A percentile compares a stretch with the other conserved stretches of the same genome.
Evolutionary conservation across 371 early-diverging fungal species (phyloP).

Genomic region (Mortierella sp.): DNA sequence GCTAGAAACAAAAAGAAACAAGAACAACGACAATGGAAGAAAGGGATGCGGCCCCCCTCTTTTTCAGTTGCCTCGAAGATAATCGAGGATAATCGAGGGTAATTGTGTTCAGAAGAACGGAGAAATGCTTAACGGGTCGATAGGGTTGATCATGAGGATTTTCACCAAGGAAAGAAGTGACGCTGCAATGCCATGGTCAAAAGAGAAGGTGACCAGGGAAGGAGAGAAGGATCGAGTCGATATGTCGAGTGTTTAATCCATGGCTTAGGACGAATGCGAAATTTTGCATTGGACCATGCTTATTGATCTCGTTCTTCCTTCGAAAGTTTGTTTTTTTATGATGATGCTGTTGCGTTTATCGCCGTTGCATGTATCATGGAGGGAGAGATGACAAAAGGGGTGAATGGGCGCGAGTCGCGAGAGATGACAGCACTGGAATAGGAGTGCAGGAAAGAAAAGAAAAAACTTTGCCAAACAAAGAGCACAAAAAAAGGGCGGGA

Average conservation of each 20-base stretch:
- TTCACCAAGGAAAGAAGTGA: neutral
- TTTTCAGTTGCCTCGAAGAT: neutral
- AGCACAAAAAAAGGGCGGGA: slow-evolving; percentile 1
- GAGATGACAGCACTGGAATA: slow-evolving; percentile 9
- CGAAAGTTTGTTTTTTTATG: slow-evolving; percentile 6
- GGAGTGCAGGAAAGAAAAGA: neutral
- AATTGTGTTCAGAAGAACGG: neutral
- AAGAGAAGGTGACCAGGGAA: neutral
- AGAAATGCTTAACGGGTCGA: neutral
- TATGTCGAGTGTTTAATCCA: neutral
- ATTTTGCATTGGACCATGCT: neutral
- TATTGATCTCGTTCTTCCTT: neutral
- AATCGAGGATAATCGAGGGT: neutral
- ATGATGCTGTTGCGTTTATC: neutral
- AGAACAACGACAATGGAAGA: neutral
- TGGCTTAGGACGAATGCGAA: neutral
- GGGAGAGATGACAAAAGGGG: neutral
- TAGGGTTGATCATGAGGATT: neutral
- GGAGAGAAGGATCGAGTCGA: neutral
- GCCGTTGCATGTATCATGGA: neutral
- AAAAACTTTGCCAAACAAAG: neutral
- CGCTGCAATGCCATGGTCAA: neutral
- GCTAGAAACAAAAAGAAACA: neutral
- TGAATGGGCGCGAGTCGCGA: slow-evolving; percentile 4
- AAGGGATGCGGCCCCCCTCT: neutral